These are phyloP conservation scores for Blastocrithidia nonstop DNA, from an alignment of 208 protist species.

Conservation along the genomic window DNA sequence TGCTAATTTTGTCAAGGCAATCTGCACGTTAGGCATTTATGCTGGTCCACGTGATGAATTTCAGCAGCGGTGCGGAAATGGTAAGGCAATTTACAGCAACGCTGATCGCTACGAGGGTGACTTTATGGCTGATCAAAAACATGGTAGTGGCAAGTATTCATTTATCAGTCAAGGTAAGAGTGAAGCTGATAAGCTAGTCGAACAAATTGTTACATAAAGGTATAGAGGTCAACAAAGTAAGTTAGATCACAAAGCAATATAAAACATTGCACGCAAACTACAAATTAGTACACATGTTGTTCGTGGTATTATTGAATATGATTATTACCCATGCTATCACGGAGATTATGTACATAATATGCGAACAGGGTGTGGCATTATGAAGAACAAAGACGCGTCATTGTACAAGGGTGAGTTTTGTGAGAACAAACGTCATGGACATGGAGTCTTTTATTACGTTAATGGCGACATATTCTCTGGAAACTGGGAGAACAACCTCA, in stretches of 20 bases:
- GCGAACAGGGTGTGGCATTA: slow-evolving; percentile 59
- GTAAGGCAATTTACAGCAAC: slow-evolving; percentile 70
- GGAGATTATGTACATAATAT: slow-evolving; percentile 77
- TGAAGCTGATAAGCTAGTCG: slow-evolving; percentile 65
- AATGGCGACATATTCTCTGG: slow-evolving; percentile 85
- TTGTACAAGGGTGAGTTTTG: slow-evolving; percentile 85
- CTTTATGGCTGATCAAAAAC: slow-evolving; percentile 82
- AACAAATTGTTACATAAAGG: slow-evolving; percentile 30
- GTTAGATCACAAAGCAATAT: slow-evolving; percentile 7
- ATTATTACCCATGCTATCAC: slow-evolving; percentile 64
- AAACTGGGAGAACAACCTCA: slow-evolving; percentile 63
- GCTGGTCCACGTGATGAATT: slow-evolving; percentile 81
- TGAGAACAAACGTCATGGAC: slow-evolving; percentile 75
- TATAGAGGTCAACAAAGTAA: slow-evolving; percentile 18
- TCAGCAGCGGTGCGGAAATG: slow-evolving; percentile 72
- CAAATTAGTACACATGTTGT: slow-evolving; percentile 52
- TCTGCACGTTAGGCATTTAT: slow-evolving; percentile 73
- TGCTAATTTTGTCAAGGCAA: slow-evolving; percentile 59
- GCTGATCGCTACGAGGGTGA: slow-evolving; percentile 81
- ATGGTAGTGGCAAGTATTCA: slow-evolving; percentile 65
- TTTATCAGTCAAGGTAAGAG: slow-evolving; percentile 60
- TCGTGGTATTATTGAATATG: slow-evolving; percentile 42
- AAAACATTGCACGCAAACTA: slow-evolving; percentile 25
- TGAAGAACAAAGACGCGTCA: slow-evolving; percentile 84
- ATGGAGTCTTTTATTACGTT: slow-evolving; percentile 85